These are phyloP conservation scores for Lathyrus oleraceus DNA, from an alignment of 306 rosid species.

Conservation along the genomic window DNA sequence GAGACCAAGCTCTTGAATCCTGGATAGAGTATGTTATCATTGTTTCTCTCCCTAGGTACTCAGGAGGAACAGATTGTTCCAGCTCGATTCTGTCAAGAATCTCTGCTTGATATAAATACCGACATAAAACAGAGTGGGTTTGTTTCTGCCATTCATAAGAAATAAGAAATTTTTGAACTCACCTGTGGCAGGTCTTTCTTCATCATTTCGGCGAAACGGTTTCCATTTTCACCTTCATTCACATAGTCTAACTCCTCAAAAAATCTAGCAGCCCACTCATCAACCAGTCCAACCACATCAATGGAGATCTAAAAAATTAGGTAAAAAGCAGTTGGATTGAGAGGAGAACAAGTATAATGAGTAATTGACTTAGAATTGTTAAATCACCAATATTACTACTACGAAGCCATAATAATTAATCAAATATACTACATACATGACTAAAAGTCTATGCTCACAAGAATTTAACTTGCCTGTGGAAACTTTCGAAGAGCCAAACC, in stretches of 20 bases:
- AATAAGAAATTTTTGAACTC: constrained; percentile 33
- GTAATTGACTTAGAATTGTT: constrained; percentile 30
- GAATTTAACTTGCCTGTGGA: constrained; percentile 74
- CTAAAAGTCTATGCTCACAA: constrained; percentile 26
- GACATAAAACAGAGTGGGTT: neutral
- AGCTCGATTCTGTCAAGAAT: neutral
- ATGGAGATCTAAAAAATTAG: constrained; percentile 65
- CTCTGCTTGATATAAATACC: neutral
- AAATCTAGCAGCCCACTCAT: constrained; percentile 98
- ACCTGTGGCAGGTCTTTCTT: constrained; percentile 97
- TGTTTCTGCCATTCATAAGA: neutral
- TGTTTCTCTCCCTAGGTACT: neutral
- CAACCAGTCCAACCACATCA: constrained; percentile 97
- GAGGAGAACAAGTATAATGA: constrained; percentile 15
- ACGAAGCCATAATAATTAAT: constrained; percentile 12
- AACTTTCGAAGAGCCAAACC: constrained; percentile 88
- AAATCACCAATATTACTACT: constrained; percentile 19
- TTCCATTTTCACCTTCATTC: constrained; percentile 96
- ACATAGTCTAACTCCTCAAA: constrained; percentile 96
- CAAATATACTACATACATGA: constrained; percentile 20
- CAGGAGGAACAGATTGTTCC: neutral
- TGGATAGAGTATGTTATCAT: neutral
- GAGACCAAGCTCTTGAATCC: constrained; percentile 4
- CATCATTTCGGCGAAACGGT: constrained; percentile 90
- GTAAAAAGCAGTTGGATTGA: constrained; percentile 29